Conservation (phyloP, 139 green algal species). For the Monoraphidium neglectum region DNA sequence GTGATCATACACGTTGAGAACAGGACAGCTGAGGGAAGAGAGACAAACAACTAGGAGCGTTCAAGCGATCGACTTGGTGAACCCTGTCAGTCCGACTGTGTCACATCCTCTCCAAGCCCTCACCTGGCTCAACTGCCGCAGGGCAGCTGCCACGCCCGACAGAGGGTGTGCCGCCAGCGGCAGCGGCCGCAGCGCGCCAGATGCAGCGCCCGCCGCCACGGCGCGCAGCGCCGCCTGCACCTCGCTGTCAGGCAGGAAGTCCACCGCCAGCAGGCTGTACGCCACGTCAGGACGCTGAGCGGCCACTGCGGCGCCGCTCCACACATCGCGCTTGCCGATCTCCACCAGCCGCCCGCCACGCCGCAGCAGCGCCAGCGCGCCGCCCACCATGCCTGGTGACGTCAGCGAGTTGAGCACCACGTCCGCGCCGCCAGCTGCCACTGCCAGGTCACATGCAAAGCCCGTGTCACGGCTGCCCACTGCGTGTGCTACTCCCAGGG, state of each 20-base stretch:
- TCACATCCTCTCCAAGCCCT: no score
- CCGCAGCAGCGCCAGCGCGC: slow-evolving; percentile 56
- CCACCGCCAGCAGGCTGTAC: slow-evolving; percentile 81
- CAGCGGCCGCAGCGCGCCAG: slow-evolving; percentile 47
- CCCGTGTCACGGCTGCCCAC: slow-evolving; percentile 65
- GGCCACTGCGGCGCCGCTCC: slow-evolving; percentile 48
- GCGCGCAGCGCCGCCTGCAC: slow-evolving; percentile 50
- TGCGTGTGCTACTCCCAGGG: slow-evolving; percentile 45
- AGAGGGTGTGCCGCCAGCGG: slow-evolving; percentile 41
- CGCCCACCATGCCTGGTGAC: slow-evolving; percentile 81
- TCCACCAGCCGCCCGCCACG: slow-evolving; percentile 73
- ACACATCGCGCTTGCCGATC: slow-evolving; percentile 92
- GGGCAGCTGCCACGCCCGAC: slow-evolving; percentile 52
- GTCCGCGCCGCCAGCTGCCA: slow-evolving; percentile 28
- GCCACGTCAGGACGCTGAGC: slow-evolving; percentile 80
- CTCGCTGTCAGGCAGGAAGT: slow-evolving; percentile 77
- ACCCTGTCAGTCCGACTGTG: no score
- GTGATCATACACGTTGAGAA: no score
- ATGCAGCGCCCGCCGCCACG: slow-evolving; percentile 33
- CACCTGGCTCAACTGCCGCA: slow-evolving; percentile 80
- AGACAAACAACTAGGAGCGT: no score
- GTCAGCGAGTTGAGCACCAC: slow-evolving; percentile 86
- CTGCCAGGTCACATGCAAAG: slow-evolving; percentile 49
- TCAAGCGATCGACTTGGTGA: no score
- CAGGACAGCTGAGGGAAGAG: no score